Conservation (phyloP, 805 yeast species). For the Yarrowia osloensis region DNA sequence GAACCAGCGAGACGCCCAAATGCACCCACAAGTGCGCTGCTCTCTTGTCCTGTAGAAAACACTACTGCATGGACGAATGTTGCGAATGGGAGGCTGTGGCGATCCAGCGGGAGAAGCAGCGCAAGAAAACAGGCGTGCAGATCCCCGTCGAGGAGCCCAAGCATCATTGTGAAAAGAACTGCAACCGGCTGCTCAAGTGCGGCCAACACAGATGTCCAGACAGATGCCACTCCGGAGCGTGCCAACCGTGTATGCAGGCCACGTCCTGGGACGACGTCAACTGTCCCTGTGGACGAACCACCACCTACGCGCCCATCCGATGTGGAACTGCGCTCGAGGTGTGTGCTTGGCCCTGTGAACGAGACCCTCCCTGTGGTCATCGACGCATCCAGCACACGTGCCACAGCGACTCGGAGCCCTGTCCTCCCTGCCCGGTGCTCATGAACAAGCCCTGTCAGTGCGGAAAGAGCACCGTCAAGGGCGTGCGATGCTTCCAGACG, state of each 20-base stretch:
- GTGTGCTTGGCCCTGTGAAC: conserved; percentile 66
- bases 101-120: conserved; percentile 51
- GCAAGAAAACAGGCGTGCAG: conserved; percentile 54
- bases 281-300: conserved; percentile 79
- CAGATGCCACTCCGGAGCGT: conserved; percentile 77
- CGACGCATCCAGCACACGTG: conserved; percentile 66
- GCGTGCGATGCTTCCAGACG: conserved; percentile 68
- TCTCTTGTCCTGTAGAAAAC: conserved; percentile 75
- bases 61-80: conserved; percentile 68
- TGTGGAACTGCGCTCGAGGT: conserved; percentile 72
- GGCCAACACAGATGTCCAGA: conserved; percentile 67
- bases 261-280: conserved; percentile 68
- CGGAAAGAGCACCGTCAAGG: conserved; percentile 56
- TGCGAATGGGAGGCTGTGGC: conserved; percentile 71
- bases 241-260: conserved; percentile 79
- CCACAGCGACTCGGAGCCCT: conserved; percentile 61
- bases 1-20: conserved; percentile 53
- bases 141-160: conserved; percentile 60
- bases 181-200: conserved; percentile 65
- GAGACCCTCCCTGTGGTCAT: conserved; percentile 68
- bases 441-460: conserved; percentile 64
- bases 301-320: conserved; percentile 77
- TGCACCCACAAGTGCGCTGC: conserved; percentile 76
- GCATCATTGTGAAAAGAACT: conserved; percentile 70
- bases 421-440: conserved; percentile 75